A percentile compares a stretch with the other conserved stretches of the same genome.
Evolutionary conservation across 345 rosid species (phyloP).

Genomic region (Acer saccharum): DNA sequence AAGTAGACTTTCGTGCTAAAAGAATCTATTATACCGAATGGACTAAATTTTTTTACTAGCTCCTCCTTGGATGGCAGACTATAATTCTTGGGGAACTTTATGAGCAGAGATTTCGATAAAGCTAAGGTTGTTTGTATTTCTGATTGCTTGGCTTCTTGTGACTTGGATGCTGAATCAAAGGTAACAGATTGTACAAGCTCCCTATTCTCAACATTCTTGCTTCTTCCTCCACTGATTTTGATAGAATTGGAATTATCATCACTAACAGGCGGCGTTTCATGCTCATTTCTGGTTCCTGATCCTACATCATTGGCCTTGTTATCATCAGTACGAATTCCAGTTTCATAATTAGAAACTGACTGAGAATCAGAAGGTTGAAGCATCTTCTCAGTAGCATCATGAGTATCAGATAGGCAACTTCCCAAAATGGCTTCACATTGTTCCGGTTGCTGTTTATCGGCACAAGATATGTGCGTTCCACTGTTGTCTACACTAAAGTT

Average conservation of each 20-base stretch:
- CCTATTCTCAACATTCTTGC: neutral
- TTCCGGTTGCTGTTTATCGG: neutral
- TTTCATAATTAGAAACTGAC: neutral
- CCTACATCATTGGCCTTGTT: neutral
- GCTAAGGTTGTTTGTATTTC: neutral
- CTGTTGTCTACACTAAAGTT: neutral
- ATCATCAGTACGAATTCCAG: neutral
- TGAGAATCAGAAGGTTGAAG: neutral
- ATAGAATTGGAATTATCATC: neutral
- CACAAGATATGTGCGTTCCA: neutral
- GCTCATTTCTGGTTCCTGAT: slow-evolving; percentile 8
- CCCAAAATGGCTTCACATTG: neutral
- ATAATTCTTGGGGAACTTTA: slow-evolving; percentile 32
- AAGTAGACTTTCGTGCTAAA: slow-evolving; percentile 25
- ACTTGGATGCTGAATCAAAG: slow-evolving; percentile 11
- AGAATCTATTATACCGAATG: slow-evolving; percentile 30
- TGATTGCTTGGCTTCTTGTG: slow-evolving; percentile 10
- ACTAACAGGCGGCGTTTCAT: neutral
- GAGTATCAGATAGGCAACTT: neutral
- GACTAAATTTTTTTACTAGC: slow-evolving; percentile 28
- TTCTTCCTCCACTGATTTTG: neutral
- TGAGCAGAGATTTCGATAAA: slow-evolving; percentile 22
- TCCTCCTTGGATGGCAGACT: slow-evolving; percentile 32
- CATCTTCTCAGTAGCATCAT: slow-evolving; percentile 2
- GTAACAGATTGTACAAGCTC: neutral